Evolutionary conservation across 768 basidiomycete genomes (phyloP).

Genomic region (button mushroom (Agaricus bisporus)): DNA sequence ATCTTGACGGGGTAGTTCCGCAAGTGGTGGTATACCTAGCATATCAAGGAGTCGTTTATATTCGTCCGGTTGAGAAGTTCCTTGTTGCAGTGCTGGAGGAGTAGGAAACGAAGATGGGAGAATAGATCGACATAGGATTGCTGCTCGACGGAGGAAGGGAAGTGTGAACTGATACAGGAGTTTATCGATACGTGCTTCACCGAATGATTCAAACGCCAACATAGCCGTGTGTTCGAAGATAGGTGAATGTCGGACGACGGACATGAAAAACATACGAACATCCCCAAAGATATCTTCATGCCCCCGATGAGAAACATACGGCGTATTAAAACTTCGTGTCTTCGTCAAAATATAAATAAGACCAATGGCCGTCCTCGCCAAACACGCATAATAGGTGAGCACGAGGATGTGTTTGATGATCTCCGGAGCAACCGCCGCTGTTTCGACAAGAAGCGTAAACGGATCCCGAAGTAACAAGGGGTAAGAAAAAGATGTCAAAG

Average conservation of each 20-base stretch:
- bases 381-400: conserved; percentile 84
- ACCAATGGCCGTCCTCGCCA: conserved; percentile 82
- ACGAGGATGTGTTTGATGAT: conserved; percentile 86
- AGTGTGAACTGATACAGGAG: conserved; percentile 83
- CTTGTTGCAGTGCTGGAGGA: conserved; percentile 31
- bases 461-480: conserved; percentile 89
- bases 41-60: conserved; percentile 70
- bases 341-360: conserved; percentile 80
- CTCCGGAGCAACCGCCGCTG: conserved; percentile 84
- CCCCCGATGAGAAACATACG: conserved; percentile 36
- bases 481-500: conserved; percentile 75
- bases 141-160: conserved; percentile 85
- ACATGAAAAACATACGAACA: conserved; percentile 86
- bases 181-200: conserved; percentile 81
- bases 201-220: conserved; percentile 71
- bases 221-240: conserved; percentile 83
- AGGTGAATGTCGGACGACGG: conserved; percentile 83
- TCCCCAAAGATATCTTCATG: conserved; percentile 79
- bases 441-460: conserved; percentile 83
- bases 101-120: conserved; percentile 59
- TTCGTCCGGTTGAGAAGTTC: conserved; percentile 48
- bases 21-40: conserved; percentile 75
- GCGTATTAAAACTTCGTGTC: conserved; percentile 47
- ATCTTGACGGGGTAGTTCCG: conserved; percentile 76
- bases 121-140: conserved; percentile 77